Evolutionary conservation across 2,329 filamentous ascomycete genomes (phyloP), one percentile per base, ranked within the genome.

Genomic region (Sporothrix curviconia): DNA sequence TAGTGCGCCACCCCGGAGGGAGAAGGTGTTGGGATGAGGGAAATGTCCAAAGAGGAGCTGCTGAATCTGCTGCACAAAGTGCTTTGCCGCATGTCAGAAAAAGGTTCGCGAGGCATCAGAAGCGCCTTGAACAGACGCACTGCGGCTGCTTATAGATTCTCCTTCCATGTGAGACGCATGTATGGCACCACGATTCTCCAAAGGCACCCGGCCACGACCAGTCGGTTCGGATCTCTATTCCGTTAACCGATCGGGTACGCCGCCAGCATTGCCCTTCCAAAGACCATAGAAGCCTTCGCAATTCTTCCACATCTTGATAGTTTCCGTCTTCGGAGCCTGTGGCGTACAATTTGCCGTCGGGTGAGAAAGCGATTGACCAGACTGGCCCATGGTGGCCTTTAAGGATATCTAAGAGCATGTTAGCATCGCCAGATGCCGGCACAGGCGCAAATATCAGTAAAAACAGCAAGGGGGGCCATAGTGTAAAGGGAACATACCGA

Each of bases 351-450:
- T 95, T 96, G 47, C 92, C 92, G 67, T 99, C 94, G 0, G 94
- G 94, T 0, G 92, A 94, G 72, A 96, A 99, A 57, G 87, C 87
- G 59, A 95, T 85, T 6, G 91, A 96, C 94, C 94, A 99, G 61
- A 99, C 94, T 1, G 92, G 92, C 1, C 94, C 94, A 67, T 99
- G 94, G 65, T 99, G 94, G 24, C 94, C 94, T 73, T 96, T 96
- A 75, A 95, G 90, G 12, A 92, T 87, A 70, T 97, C 94, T 87
- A 22, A 22, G 17, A n/a, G 15, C 9, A 46, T 25, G 42, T 54
- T 17, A 40, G 44, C 25, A 22, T 14, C 5, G 28, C 4, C 4
- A 24, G n/a, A n/a, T n/a, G n/a, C n/a, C n/a, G n/a, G n/a, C n/a
- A n/a, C n/a, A n/a, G n/a, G n/a, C n/a, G n/a, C n/a, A n/a, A n/a